Evolutionary conservation across 495 filamentous ascomycete species (phyloP), one percentile per base, ranked within the genome.

Genomic region (Cladorrhinum samala): DNA sequence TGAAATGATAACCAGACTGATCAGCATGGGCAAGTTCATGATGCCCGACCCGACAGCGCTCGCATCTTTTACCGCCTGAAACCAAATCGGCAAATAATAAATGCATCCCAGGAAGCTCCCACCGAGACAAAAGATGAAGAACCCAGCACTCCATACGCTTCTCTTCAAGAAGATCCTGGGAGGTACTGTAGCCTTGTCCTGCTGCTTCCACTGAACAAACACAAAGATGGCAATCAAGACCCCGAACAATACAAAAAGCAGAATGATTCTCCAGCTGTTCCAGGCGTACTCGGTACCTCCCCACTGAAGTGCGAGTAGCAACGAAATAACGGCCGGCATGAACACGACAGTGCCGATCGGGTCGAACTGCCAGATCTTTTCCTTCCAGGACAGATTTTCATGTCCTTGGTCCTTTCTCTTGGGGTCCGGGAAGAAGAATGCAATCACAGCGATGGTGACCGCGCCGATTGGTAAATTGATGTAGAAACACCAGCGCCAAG

Each of bases 401-500:
- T 69, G 67, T 53, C 78, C 69, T n/a, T 39, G 19, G 41, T 45
- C 45, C 49, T 50, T 25, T 41, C 69, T 59, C 53, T 71, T 60
- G 3, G 75, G 74, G 40, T 73, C 68, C 2, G 84, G 78, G 37
- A 80, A 73, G 61, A 82, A 77, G 66, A 86, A 58, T n/a, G 80
- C 58, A 46, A 89, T 76, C 49, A 83, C 79, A 2, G 79, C 25
- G 23, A 83, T 71, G 7, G 83, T 84, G 19, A 87, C 64, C 20
- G 73, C 86, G 39, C 88, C 87, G 46, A 91, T 72, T 1, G 86
- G 86, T 4, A 88, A 66, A 57, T 89, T 89, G 68, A 87, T 87
- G 63, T 81, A 90, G 68, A 93, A 91, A 59, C 87, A 92, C 88
- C 88, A 92, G 49, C 89, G 70, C 89, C 89, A 94, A 1, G 80